A percentile compares a stretch with the other conserved stretches of the same genome.
Evolutionary conservation across 306 rosid species (phyloP).

Genomic region (Quercus robur): DNA sequence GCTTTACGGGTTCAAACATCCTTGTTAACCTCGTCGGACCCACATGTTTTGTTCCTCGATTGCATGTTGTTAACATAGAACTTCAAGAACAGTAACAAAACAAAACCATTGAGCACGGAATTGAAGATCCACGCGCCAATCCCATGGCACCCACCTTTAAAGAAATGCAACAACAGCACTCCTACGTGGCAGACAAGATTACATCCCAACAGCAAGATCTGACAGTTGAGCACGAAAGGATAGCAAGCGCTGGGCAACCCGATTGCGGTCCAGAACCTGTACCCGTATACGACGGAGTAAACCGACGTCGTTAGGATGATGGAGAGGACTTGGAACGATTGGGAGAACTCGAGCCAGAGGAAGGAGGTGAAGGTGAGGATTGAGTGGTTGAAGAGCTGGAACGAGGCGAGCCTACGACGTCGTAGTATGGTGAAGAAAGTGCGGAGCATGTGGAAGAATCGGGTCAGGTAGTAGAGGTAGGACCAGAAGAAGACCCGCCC

Average conservation of each 20-base stretch:
- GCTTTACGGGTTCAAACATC: not conserved
- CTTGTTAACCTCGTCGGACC: not conserved
- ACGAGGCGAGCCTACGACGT: conserved; percentile 44
- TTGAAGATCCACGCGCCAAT: conserved; percentile 83
- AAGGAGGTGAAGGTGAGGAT: conserved; percentile 57
- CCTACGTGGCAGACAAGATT: conserved; percentile 71
- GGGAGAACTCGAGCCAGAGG: conserved; percentile 84
- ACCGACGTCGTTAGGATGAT: conserved; percentile 63
- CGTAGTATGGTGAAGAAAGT: conserved; percentile 52
- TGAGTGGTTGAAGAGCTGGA: conserved; percentile 73
- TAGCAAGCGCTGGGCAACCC: conserved; percentile 57
- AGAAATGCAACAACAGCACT: conserved; percentile 59
- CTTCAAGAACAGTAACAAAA: conserved; percentile 54
- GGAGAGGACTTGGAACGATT: conserved; percentile 79
- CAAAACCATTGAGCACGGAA: conserved; percentile 54
- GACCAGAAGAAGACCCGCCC: conserved; percentile 99
- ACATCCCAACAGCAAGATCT: conserved; percentile 54
- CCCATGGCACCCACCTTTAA: conserved; percentile 78
- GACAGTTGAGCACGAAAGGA: conserved; percentile 62
- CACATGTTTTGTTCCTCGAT: conserved; percentile 7
- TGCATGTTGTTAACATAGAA: conserved; percentile 55
- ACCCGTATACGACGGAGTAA: conserved; percentile 56
- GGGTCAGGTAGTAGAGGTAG: conserved; percentile 63
- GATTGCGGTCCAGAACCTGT: conserved; percentile 67
- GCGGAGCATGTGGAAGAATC: conserved; percentile 73